These are phyloP conservation scores for Colletotrichum lindemuthianum DNA, from an alignment of 2,329 filamentous ascomycete genomes.

Conservation along the genomic window DNA sequence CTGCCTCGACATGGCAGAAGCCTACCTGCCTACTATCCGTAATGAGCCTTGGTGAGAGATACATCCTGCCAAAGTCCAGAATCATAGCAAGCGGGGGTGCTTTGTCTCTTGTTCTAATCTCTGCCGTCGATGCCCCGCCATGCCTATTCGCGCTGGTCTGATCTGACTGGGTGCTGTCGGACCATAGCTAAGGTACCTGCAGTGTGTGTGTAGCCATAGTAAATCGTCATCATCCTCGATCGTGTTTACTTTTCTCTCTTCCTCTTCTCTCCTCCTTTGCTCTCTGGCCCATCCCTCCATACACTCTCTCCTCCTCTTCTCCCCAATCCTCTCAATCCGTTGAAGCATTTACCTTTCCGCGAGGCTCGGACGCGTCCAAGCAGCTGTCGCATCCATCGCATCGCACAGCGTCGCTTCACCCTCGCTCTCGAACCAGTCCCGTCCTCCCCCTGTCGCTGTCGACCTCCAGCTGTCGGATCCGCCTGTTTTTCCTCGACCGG, in stretches of 20 bases:
- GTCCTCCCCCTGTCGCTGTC: conserved; percentile 7
- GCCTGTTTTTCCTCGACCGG: conserved; percentile 29
- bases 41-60: too few species aligned
- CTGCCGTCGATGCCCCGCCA: background rate
- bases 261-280: background rate
- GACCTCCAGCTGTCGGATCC: conserved; percentile 5
- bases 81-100: background rate
- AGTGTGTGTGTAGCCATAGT: background rate
- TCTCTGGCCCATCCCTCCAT: background rate
- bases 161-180: conserved; percentile 1
- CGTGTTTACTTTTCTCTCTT: conserved; percentile 4
- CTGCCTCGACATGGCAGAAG: too few species aligned
- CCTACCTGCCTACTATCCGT: too few species aligned
- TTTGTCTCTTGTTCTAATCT: background rate
- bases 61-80: too few species aligned
- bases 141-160: background rate
- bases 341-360: background rate
- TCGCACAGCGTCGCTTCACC: background rate
- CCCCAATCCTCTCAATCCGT: background rate
- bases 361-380: conserved; percentile 1
- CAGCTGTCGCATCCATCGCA: background rate
- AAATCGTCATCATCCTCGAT: conserved; percentile 19
- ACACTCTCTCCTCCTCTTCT: conserved; percentile 6
- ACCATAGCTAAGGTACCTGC: background rate
- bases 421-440: conserved; percentile 3